These are phyloP conservation scores for Dentipellis sp. DNA, from an alignment of 768 basidiomycete genomes.

Conservation along the genomic window DNA sequence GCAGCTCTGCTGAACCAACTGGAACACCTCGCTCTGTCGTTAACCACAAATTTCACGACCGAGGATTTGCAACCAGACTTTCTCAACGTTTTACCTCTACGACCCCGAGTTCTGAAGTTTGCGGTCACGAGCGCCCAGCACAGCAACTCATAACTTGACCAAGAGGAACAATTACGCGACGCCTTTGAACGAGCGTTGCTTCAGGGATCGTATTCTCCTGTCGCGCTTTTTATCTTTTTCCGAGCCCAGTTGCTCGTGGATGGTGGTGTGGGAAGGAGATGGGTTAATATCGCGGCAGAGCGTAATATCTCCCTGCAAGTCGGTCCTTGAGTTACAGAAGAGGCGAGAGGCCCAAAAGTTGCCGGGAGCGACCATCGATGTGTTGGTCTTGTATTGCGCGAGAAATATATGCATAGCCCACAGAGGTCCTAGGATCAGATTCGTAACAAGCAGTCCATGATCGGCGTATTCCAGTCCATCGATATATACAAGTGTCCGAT, in stretches of 20 bases:
- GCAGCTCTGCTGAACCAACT: constrained; percentile 20
- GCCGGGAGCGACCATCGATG: too few relatives aligned
- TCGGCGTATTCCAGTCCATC: too few relatives aligned
- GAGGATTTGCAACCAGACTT: constrained; percentile 25
- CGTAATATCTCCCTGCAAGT: not conserved
- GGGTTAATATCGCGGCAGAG: not conserved
- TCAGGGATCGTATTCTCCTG: constrained; percentile 5
- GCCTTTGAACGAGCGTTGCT: constrained; percentile 19
- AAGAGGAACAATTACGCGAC: constrained; percentile 24
- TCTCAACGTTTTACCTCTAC: constrained; percentile 21
- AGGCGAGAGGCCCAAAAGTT: not conserved
- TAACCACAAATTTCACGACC: constrained; percentile 20
- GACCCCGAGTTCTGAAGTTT: constrained; percentile 25
- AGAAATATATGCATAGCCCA: too few relatives aligned
- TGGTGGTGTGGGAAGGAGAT: not conserved
- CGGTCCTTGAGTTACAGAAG: not conserved
- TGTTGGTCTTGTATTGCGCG: too few relatives aligned
- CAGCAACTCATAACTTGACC: constrained; percentile 19
- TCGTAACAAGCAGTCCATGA: too few relatives aligned
- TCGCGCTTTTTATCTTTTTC: constrained; percentile 11
- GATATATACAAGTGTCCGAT: too few relatives aligned
- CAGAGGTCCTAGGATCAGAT: too few relatives aligned
- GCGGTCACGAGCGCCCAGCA: constrained; percentile 27
- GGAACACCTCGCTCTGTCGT: constrained; percentile 27
- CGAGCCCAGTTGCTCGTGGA: constrained; percentile 10